These are phyloP conservation scores for Verbena officinalis DNA, from an alignment of 257 asterid genomes.

Conservation along the genomic window DNA sequence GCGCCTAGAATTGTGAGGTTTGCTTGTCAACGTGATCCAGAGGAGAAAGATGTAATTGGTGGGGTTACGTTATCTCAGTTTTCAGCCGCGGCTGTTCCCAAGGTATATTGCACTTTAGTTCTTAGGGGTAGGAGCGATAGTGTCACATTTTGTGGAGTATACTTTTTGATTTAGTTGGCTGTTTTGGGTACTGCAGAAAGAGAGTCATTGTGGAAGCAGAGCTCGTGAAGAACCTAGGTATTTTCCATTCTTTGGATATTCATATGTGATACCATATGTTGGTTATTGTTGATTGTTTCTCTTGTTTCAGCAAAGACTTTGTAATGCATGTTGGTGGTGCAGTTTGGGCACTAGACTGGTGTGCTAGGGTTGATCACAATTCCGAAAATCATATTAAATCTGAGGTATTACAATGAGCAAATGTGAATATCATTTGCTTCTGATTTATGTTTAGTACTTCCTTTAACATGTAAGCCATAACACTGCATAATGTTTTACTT, in stretches of 20 bases:
- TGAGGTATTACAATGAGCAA: slow-evolving; percentile 59
- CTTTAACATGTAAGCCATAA: slow-evolving; percentile 4
- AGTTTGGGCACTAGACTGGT: slow-evolving; percentile 96
- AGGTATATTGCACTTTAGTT: slow-evolving; percentile 46
- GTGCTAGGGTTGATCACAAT: slow-evolving; percentile 61
- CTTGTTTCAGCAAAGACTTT: slow-evolving; percentile 72
- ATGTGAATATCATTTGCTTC: background rate
- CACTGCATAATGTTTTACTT: slow-evolving; percentile 21
- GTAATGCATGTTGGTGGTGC: slow-evolving; percentile 87
- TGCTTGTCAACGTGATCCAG: slow-evolving; percentile 51
- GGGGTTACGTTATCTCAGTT: slow-evolving; percentile 69
- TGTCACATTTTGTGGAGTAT: background rate
- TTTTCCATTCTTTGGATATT: slow-evolving; percentile 22
- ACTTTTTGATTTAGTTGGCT: slow-evolving; percentile 1
- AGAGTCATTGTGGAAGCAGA: slow-evolving; percentile 24
- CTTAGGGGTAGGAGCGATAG: background rate
- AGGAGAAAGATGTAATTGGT: slow-evolving; percentile 58
- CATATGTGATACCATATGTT: slow-evolving; percentile 11
- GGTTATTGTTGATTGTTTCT: slow-evolving; percentile 16
- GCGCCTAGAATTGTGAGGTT: slow-evolving; percentile 60
- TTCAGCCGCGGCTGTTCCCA: slow-evolving; percentile 83
- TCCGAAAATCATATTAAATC: slow-evolving; percentile 42
- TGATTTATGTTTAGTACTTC: background rate
- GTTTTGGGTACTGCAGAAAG: slow-evolving; percentile 36
- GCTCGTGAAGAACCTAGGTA: slow-evolving; percentile 45